Base-by-base conservation (phyloP, 139 green algal genomes). In the Coelastrella sp. region DNA sequence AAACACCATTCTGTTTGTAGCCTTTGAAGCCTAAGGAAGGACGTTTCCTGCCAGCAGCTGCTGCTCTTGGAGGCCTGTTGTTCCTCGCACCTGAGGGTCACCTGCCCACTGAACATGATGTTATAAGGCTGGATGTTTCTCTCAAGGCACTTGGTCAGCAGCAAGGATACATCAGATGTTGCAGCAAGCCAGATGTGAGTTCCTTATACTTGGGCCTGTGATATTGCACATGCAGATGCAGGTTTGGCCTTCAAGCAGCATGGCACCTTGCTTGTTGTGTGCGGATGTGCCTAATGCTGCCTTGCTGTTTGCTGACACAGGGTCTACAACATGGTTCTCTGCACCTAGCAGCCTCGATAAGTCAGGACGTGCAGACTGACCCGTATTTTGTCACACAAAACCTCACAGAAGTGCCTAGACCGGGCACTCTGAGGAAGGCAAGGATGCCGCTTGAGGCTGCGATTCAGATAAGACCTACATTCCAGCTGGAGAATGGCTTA, bases 401-500 rank as follows among this genome's bases (percentile, higher is more conserved):
- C 45, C 63, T 74, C 1, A 60, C 91, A 15, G 89, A 93, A 72
- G 83, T 90, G 21, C 79, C 62, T 25, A 85, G 67, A 0, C 88
- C 87, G 0, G 91, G 94, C 25, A 89, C 91, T 63, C 89, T 96
- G 57, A 81, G 87, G 30, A 85, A 85, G 5, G 92, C 94, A 8
- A 86, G 45, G 21, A 45, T 81, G 30, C 86, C 94, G 0, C 85
- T 97, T 50, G 94, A 97, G 87, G 92, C 93, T 6, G 86, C 86
- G 0, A 92, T 97, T 45, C 91, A 87, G 0, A 87, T 97, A 25
- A 87, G 88, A 67, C 94, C 94, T 38, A 96, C 94, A 0, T 68
- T 95, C 66, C 68, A 92, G 41, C 67, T 97, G 48, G 90, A 88
- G 43, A 97, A 97, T 83, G 89, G 90, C 6, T 87, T 97, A 84